Base-by-base conservation (phyloP, 352 stramenopile genomes). In the Phytophthora sp. region DNA sequence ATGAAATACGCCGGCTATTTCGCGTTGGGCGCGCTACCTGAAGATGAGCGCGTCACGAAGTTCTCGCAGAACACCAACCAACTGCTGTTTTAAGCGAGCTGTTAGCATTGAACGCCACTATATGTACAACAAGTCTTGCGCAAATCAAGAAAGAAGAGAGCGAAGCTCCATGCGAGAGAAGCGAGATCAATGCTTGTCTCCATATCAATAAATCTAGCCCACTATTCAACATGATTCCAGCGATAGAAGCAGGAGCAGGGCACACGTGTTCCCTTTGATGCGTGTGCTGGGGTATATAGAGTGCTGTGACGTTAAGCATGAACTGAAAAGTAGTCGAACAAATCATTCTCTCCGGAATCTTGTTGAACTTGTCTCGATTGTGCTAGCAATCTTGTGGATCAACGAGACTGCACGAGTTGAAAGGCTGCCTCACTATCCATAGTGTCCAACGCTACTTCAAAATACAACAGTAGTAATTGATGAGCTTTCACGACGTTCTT, bases 1-100 rank as follows among this genome's bases (percentile, higher is more conserved):
- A 71, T 91, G 68, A 91, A 90, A 59, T 93, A 92, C 66, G 81
- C 85, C 13, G 56, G 66, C 16, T 89, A 86, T 31, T 88, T 79
- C 26, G 73, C 71, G 46, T 67, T 93, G 24, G 85, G 85, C 18
- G 77, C 78, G 44, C 49, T 93, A 16, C 70, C 71, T 16, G 85
- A 93, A 58, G 80, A 89, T 55, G 61, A 73, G 57, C 70, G 69
- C 8, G 74, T 84, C 23, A 78, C 70, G 2, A 56, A 74, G n/a
- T 86, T 89, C 47, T 64, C 69, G 20, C 77, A 90, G 33, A 74
- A 77, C 46, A 41, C 15, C 27, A 74, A 74, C 60, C 69, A 74
- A 56, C 51, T 74, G 50, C 7, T 71, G 50, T 77, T 70, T 42
- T 77, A 66, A 58, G 23, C 42, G 52, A 61, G 33, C 55, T 44